Conservation (phyloP, 2,329 filamentous ascomycete genomes). For the Aspergillus carbonarius region DNA sequence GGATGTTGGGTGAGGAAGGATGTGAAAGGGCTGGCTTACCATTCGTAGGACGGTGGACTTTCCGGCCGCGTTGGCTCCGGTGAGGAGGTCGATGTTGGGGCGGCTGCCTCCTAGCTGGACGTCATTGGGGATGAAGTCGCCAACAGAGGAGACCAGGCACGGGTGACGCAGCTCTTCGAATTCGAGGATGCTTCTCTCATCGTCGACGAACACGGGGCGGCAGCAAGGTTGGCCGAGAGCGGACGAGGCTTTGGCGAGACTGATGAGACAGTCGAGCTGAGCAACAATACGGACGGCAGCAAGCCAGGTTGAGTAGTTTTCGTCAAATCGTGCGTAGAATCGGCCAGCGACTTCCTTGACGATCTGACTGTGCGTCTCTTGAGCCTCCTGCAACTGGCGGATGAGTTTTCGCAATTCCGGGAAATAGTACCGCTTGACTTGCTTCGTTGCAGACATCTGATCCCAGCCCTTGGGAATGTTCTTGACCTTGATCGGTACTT, state of each 20-base stretch:
- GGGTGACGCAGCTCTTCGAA: conserved; percentile 92
- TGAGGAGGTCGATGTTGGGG: conserved; percentile 85
- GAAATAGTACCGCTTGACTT: conserved; percentile 93
- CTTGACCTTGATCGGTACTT: conserved; percentile 81
- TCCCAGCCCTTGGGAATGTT: conserved; percentile 81
- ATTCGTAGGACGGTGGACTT: conserved; percentile 96
- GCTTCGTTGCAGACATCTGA: conserved; percentile 91
- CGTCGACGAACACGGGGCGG: conserved; percentile 81
- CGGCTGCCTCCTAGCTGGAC: conserved; percentile 77
- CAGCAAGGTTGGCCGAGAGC: conserved; percentile 84
- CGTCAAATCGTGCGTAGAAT: conserved; percentile 85
- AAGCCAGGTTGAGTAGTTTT: conserved; percentile 81
- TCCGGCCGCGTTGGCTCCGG: conserved; percentile 93
- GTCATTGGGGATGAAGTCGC: conserved; percentile 96
- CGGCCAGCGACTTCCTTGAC: conserved; percentile 79
- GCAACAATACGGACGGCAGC: conserved; percentile 85
- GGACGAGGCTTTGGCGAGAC: conserved; percentile 82
- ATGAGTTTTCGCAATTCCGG: conserved; percentile 78
- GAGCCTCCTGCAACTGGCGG: conserved; percentile 84
- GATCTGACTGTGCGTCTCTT: conserved; percentile 90
- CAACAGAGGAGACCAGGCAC: conserved; percentile 84
- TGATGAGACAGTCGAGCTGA: conserved; percentile 92
- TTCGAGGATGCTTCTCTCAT: conserved; percentile 81
- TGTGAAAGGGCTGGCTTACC: conserved; percentile 54
- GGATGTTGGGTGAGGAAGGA: not conserved